Base-by-base conservation (phyloP, 805 yeast genomes). In the Ogataea naganishii region DNA sequence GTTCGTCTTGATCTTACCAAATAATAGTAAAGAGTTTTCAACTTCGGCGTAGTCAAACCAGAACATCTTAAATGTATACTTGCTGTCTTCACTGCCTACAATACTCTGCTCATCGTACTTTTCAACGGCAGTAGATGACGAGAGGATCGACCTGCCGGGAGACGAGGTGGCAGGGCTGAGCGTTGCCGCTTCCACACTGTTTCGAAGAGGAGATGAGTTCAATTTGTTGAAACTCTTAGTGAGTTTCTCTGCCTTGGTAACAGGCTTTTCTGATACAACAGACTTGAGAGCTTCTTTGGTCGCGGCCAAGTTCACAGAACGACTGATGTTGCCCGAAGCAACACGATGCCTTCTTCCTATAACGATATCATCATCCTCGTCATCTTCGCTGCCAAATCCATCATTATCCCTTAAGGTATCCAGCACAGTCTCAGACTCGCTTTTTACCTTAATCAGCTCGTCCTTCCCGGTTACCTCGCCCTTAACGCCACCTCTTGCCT, bases 41-140 rank as follows among this genome's bases (percentile, higher is more conserved):
- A 80, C 73, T 49, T 89, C 97, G 15, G 80, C 66, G 51, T 76
- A 86, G 54, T 92, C 98, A 18, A 82, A 57, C 96, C 96, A 92
- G 53, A 69, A 92, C 77, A 89, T 75, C 43, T 72, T 71, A 49
- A 86, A 69, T n/a, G n/a, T n/a, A n/a, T n/a, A n/a, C n/a, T n/a
- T n/a, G 5, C 21, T 15, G 2, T 40, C 29, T 2, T 34, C 37
- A 1, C 64, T 41, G 25, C 67, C 69, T 3, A 62, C 53, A n/a
- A 55, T 54, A 7, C 63, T 56, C 20, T 55, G 53, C 11, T 61
- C 58, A 14, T 65, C 52, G 23, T 49, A 27, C 26, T 49, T 50
- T 23, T 50, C 55, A 35, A 50, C 45, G 2, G 53, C 40, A 13
- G 32, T 23, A 3, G 48, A 36, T 25, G 44, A 36, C 7, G 53